phyloP scores from a whole-genome alignment of 2,329 filamentous ascomycete species.

The Talaromyces sp. region DNA sequence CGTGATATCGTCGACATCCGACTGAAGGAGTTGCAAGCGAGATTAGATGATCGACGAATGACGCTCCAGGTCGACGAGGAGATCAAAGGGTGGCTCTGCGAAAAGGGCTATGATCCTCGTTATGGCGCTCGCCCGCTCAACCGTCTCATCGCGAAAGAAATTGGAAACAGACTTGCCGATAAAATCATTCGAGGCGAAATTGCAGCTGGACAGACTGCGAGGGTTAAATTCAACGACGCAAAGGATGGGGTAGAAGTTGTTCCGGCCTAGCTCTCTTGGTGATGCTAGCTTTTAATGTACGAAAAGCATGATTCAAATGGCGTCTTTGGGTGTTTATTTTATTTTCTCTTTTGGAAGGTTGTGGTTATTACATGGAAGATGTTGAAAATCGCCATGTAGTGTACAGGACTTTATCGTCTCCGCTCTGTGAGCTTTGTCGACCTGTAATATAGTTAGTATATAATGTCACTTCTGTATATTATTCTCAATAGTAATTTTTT shows the following conservation, averaged over 20 bases:
- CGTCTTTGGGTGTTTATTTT: neutral
- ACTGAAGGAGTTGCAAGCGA: slow-evolving; percentile 72
- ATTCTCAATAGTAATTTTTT: neutral
- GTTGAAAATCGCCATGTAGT: neutral
- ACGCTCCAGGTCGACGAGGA: slow-evolving; percentile 62
- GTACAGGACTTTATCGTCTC: neutral
- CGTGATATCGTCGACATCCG: slow-evolving; percentile 93
- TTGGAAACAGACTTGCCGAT: slow-evolving; percentile 82
- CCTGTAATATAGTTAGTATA: neutral
- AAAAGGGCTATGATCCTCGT: slow-evolving; percentile 82
- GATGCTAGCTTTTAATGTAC: neutral
- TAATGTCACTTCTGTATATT: neutral
- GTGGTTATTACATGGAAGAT: neutral
- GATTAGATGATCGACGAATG: slow-evolving; percentile 82
- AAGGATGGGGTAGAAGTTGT: slow-evolving; percentile 52
- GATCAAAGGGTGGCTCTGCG: slow-evolving; percentile 80
- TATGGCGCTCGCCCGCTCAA: slow-evolving; percentile 90
- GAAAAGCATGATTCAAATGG: slow-evolving; percentile 3
- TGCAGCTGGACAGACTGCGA: slow-evolving; percentile 66
- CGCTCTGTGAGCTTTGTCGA: neutral
- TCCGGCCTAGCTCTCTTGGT: slow-evolving; percentile 6
- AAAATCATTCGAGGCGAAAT: slow-evolving; percentile 84
- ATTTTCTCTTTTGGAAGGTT: neutral
- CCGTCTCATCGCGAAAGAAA: slow-evolving; percentile 80
- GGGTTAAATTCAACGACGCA: slow-evolving; percentile 62